Evolutionary conservation across 139 green algal species (phyloP).

Genomic region (Chlorella sorokiniana): DNA sequence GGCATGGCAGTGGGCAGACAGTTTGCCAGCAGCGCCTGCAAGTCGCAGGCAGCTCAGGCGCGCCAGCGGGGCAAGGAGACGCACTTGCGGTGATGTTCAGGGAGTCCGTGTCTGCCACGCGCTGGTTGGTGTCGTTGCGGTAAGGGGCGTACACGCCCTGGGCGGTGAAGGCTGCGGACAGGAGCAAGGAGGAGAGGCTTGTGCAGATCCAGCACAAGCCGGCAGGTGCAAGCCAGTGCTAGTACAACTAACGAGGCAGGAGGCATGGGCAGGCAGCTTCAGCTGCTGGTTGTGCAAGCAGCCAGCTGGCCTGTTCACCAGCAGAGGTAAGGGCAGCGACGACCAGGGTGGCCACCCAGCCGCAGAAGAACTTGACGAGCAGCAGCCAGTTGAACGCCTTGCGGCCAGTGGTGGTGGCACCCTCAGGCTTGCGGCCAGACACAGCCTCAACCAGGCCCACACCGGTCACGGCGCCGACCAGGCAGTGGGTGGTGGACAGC

Average conservation of each 20-base stretch:
- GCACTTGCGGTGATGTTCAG: conserved; percentile 29
- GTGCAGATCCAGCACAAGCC: no score
- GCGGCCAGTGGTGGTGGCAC: conserved; percentile 7
- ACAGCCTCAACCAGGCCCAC: conserved; percentile 64
- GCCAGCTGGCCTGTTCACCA: not conserved
- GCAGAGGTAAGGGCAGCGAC: conserved; percentile 37
- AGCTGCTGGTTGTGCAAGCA: not conserved
- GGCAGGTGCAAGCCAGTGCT: not conserved
- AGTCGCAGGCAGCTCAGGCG: no score
- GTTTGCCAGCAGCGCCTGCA: not conserved
- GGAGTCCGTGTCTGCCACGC: not conserved
- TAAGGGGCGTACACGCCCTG: conserved; percentile 30
- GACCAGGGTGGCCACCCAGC: conserved; percentile 43
- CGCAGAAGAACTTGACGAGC: conserved; percentile 37
- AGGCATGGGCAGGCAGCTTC: not conserved
- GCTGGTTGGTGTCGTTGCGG: conserved; percentile 8
- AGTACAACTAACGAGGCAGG: not conserved
- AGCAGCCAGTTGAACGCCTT: conserved; percentile 58
- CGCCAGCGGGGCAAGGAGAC: not conserved
- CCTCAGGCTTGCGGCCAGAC: not conserved
- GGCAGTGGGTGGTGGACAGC: conserved; percentile 76
- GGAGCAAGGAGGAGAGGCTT: not conserved
- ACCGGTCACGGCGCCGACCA: conserved; percentile 59
- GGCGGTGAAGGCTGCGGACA: conserved; percentile 36
- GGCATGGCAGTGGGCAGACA: not conserved